Evolutionary conservation across 352 stramenopile species (phyloP).

Genomic region (Pythium pectinolyticum): DNA sequence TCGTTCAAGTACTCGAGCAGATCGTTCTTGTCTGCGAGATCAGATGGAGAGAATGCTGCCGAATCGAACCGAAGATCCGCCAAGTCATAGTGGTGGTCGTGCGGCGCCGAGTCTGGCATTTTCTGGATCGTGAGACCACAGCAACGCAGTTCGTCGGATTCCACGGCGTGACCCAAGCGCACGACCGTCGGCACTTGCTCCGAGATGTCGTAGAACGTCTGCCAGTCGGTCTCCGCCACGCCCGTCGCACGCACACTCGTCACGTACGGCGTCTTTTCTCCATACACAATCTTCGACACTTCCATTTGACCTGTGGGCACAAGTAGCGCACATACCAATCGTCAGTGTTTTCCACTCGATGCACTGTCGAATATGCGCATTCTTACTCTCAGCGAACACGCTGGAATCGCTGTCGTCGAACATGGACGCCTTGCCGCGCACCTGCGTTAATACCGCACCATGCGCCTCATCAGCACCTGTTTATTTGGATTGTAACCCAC

Average conservation of each 20-base stretch:
- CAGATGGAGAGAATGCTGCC: slow-evolving; percentile 40
- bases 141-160: slow-evolving; percentile 49
- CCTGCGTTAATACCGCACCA: slow-evolving; percentile 8
- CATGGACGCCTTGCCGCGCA: slow-evolving; percentile 63
- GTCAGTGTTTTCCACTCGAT: not conserved
- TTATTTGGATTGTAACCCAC: too few relatives aligned
- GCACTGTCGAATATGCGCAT: too few relatives aligned
- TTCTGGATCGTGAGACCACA: slow-evolving; percentile 84
- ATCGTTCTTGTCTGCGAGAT: slow-evolving; percentile 53
- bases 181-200: slow-evolving; percentile 87
- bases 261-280: slow-evolving; percentile 68
- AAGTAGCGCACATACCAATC: not conserved
- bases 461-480: not conserved
- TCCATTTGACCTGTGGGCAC: slow-evolving; percentile 49
- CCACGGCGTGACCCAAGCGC: slow-evolving; percentile 58
- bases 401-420: slow-evolving; percentile 23
- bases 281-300: slow-evolving; percentile 81
- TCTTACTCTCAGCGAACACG: slow-evolving; percentile 22
- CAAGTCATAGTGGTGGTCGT: slow-evolving; percentile 62
- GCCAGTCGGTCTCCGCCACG: slow-evolving; percentile 69
- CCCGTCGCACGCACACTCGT: slow-evolving; percentile 70
- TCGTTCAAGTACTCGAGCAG: slow-evolving; percentile 75
- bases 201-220: slow-evolving; percentile 81
- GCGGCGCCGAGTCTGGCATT: slow-evolving; percentile 57
- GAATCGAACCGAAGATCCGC: slow-evolving; percentile 67